Evolutionary conservation across 1,139 yeast species (phyloP), one percentile per base, ranked within the genome.

Genomic region (Lodderomyces elongisporus): DNA sequence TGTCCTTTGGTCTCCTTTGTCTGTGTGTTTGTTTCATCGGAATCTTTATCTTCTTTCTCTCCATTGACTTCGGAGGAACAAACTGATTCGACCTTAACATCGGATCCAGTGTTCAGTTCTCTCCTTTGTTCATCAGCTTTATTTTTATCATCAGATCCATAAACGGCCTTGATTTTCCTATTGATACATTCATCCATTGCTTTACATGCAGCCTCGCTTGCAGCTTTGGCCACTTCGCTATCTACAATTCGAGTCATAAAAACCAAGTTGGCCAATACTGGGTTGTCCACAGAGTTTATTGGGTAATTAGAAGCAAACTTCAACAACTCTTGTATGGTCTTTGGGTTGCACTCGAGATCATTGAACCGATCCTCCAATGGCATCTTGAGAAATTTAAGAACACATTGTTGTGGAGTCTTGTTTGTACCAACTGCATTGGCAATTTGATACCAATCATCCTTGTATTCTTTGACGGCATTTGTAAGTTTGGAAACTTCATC

Each of bases 221-320:
- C 94, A 8, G 88, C 87, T 37, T 79, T 83, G 2, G 91, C 95
- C 25, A 80, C 79, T 29, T 79, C 81, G n/a, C 91, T 81, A 51
- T 89, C 96, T 14, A 89, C 95, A 37, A 89, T 60, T 30, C 88
- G 81, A 0, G 93, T 80, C 60, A 93, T 66, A 56, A 89, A 91
- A 4, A 95, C 80, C 42, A 91, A 74, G 24, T 94, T 91, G 24
- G 94, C 82, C 64, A 91, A 73, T 3, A 91, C 89, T 1, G 99
- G 98, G 54, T 91, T 91, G 48, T 91, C 97, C 17, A 81, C 77
- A 28, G 87, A 75, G 33, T 87, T 78, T 30, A 85, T 80, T 5
- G 97, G 96, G 37, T 89, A 70, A 51, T 82, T 82, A 3, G 93
- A 80, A 3, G 91, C 82, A 56, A 74, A 88, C 51, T 81, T 84